Evolutionary conservation across 768 basidiomycete genomes (phyloP).

Genomic region (Boletus rubropictus): DNA sequence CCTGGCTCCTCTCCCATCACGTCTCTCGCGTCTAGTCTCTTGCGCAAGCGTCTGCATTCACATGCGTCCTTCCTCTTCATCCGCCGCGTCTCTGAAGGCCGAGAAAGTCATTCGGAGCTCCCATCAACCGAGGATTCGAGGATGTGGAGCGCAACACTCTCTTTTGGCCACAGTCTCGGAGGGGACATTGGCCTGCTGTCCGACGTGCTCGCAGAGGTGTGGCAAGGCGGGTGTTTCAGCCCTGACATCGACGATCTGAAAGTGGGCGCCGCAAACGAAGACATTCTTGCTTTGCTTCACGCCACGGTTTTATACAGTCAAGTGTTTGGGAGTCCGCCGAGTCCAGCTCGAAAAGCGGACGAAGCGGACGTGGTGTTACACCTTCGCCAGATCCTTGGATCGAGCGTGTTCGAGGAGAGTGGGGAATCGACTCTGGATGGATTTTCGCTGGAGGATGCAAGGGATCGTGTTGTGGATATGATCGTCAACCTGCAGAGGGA

Average conservation of each 20-base stretch:
- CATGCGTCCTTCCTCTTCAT: constrained; percentile 56
- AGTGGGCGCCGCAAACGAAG: constrained; percentile 34
- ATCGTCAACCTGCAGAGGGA: constrained; percentile 38
- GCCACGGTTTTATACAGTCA: constrained; percentile 58
- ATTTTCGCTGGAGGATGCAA: constrained; percentile 62
- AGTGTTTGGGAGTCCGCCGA: constrained; percentile 53
- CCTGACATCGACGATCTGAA: constrained; percentile 29
- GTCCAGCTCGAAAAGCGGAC: constrained; percentile 33
- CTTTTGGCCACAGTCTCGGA: constrained; percentile 58
- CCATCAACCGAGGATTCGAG: constrained; percentile 23
- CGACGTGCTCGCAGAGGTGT: constrained; percentile 50
- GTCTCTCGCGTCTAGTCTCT: constrained; percentile 44
- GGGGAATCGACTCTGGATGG: constrained; percentile 13
- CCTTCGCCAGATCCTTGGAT: constrained; percentile 53
- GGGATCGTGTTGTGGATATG: constrained; percentile 72
- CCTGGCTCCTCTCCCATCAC: constrained; percentile 37
- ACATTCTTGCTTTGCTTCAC: constrained; percentile 48
- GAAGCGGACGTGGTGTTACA: constrained; percentile 36
- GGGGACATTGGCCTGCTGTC: constrained; percentile 52
- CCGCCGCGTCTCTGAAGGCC: constrained; percentile 31
- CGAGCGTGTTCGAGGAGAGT: constrained; percentile 39
- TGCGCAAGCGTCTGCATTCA: constrained; percentile 47
- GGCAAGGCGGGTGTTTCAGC: constrained; percentile 35
- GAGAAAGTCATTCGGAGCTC: constrained; percentile 13
- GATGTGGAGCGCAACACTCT: constrained; percentile 46